Evolutionary conservation across 352 stramenopile species (phyloP), one percentile per base, ranked within the genome.

Genomic region (Phytopythium aichiense): DNA sequence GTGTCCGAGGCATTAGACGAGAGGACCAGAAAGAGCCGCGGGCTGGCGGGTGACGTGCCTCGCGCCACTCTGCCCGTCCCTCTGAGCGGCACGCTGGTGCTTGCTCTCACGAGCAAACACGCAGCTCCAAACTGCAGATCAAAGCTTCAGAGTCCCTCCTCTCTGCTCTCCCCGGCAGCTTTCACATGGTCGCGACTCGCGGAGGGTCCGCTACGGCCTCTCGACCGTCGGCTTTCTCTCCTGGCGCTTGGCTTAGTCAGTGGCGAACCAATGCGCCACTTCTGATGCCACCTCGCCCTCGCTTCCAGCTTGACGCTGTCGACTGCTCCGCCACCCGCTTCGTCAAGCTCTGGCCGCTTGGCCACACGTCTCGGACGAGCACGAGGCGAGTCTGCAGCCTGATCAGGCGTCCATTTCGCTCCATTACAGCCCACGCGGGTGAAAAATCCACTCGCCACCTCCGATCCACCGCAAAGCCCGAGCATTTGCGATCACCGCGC

Each of bases 11-110:
- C 38, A 8, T n/a, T 45, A 18, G 38, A 45, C 46, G 23, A 54
- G n/a, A 20, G 16, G 48, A 35, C 48, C 48, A 54, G 48, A 54
- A 54, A 54, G 48, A 54, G 48, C 48, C 28, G 48, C 48, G 48
- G 48, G 7, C 48, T n/a, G 22, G 45, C n/a, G 11, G 13, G 13
- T 52, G 46, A 15, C 46, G 46, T 52, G 46, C 46, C 23, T 31
- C 13, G 25, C 46, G 18, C 18, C 6, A 6, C 42, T 11, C n/a
- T 46, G 40, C 40, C 18, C 40, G 16, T 46, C 40, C 40, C 40
- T 22, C 38, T 40, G 35, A 15, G 35, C 35, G 38, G 38, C 15
- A 45, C 38, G 38, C 38, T 15, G 38, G 15, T 2, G 16, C 38
- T 7, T 18, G 3, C 38, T n/a, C 38, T 45, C 16, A 15, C 42